Conservation (phyloP, 768 basidiomycete genomes). For the Calvatia gigantea region DNA sequence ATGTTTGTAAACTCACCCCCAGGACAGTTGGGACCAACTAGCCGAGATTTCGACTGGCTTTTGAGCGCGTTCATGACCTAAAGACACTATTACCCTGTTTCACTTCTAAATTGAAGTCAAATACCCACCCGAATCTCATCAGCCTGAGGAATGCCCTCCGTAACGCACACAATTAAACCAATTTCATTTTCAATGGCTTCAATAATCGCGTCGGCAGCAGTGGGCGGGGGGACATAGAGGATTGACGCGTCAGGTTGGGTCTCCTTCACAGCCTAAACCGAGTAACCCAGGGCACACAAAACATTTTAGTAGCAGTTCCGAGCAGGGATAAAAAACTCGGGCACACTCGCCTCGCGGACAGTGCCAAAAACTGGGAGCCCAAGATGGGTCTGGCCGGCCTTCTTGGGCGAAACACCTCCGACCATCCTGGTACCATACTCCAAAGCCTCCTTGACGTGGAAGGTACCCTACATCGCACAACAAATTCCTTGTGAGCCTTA, state of each 20-base stretch:
- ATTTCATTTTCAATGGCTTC: slow-evolving; percentile 99
- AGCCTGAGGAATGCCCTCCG: slow-evolving; percentile 96
- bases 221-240: slow-evolving; percentile 97
- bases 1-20: slow-evolving; percentile 43
- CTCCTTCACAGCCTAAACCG: slow-evolving; percentile 74
- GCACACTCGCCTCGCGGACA: slow-evolving; percentile 73
- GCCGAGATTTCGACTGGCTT: slow-evolving; percentile 89
- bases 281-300: not conserved
- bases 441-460: slow-evolving; percentile 91
- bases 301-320: not conserved
- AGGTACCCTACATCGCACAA: slow-evolving; percentile 68
- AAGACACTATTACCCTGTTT: not conserved
- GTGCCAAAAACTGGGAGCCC: slow-evolving; percentile 92
- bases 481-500: not conserved
- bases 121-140: slow-evolving; percentile 85
- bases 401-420: slow-evolving; percentile 94
- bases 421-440: slow-evolving; percentile 97
- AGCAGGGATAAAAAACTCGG: not conserved
- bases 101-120: not conserved
- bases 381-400: slow-evolving; percentile 93
- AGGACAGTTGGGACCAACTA: slow-evolving; percentile 98
- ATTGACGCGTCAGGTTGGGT: slow-evolving; percentile 90
- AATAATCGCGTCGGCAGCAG: slow-evolving; percentile 94
- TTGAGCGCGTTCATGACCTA: slow-evolving; percentile 93
- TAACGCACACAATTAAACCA: slow-evolving; percentile 95